Percentiles rank a stretch among this genome's conserved stretches.
Conservation (phyloP, 2,329 filamentous ascomycete species). For the Cylindrodendrum hubeiense region DNA sequence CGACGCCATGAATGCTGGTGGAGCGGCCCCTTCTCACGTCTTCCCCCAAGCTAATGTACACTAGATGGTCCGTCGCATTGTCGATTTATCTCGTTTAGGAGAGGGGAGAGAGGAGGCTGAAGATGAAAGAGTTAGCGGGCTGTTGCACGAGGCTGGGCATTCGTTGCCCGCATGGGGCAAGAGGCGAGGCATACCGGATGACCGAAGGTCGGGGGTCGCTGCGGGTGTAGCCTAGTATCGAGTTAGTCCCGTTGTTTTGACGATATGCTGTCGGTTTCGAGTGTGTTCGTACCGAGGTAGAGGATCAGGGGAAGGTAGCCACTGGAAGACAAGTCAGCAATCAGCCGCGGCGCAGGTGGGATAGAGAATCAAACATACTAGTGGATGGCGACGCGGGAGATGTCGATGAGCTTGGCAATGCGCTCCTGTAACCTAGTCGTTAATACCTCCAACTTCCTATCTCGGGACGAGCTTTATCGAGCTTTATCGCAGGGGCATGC, state of each 20-base stretch:
- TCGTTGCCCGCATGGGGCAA: background rate
- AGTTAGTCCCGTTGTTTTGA: slow-evolving; percentile 42
- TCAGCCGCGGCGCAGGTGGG: background rate
- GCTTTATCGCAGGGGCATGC: slow-evolving; percentile 27
- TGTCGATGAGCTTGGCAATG: slow-evolving; percentile 95
- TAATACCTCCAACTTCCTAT: slow-evolving; percentile 18
- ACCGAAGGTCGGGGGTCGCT: slow-evolving; percentile 89
- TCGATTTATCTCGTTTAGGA: slow-evolving; percentile 57
- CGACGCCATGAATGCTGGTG: slow-evolving; percentile 45
- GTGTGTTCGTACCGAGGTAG: slow-evolving; percentile 81
- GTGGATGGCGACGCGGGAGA: slow-evolving; percentile 93
- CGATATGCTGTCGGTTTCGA: slow-evolving; percentile 22
- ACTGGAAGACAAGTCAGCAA: slow-evolving; percentile 64
- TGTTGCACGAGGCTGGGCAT: slow-evolving; percentile 26
- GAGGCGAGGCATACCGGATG: slow-evolving; percentile 62
- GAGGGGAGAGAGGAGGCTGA: slow-evolving; percentile 73
- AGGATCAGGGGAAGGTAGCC: slow-evolving; percentile 97
- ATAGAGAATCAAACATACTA: slow-evolving; percentile 72
- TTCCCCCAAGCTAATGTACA: slow-evolving; percentile 43
- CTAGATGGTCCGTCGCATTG: slow-evolving; percentile 25
- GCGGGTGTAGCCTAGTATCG: slow-evolving; percentile 82
- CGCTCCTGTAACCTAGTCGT: slow-evolving; percentile 76
- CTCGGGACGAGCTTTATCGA: slow-evolving; percentile 10
- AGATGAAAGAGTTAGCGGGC: slow-evolving; percentile 27
- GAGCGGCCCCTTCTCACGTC: slow-evolving; percentile 22